A percentile compares a stretch with the other conserved stretches of the same genome.
These are phyloP conservation scores for Fragaria vesca DNA, from an alignment of 306 rosid species.

Conservation along the genomic window DNA sequence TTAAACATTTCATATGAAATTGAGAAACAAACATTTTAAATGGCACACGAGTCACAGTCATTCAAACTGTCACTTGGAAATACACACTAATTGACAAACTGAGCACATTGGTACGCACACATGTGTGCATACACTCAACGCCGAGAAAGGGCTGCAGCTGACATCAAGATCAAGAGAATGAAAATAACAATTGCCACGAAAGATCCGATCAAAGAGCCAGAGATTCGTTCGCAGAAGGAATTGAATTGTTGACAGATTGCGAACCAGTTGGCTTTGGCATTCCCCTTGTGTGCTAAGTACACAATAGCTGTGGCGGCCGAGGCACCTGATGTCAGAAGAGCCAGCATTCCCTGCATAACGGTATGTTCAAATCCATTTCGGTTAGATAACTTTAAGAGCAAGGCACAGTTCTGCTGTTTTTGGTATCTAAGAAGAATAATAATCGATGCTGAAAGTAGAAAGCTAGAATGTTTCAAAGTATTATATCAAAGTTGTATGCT, in stretches of 20 bases:
- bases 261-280: slow-evolving; percentile 49
- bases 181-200: slow-evolving; percentile 40
- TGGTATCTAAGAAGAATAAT: neutral
- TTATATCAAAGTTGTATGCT: neutral
- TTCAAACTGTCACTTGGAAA: slow-evolving; percentile 5
- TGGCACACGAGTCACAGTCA: neutral
- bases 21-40: neutral
- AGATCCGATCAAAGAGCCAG: slow-evolving; percentile 68
- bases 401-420: neutral
- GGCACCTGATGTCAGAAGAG: slow-evolving; percentile 41
- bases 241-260: slow-evolving; percentile 63
- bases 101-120: neutral
- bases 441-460: neutral
- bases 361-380: neutral
- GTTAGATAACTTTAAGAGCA: neutral
- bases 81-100: neutral
- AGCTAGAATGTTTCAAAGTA: neutral
- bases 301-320: slow-evolving; percentile 60
- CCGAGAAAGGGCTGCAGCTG: slow-evolving; percentile 42
- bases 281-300: slow-evolving; percentile 54
- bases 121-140: slow-evolving; percentile 13
- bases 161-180: slow-evolving; percentile 37
- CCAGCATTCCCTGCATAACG: slow-evolving; percentile 43
- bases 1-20: neutral
- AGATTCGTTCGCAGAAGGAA: slow-evolving; percentile 59